Base-by-base conservation (phyloP, 495 filamentous ascomycete species). In the Neurospora tetraspora region DNA sequence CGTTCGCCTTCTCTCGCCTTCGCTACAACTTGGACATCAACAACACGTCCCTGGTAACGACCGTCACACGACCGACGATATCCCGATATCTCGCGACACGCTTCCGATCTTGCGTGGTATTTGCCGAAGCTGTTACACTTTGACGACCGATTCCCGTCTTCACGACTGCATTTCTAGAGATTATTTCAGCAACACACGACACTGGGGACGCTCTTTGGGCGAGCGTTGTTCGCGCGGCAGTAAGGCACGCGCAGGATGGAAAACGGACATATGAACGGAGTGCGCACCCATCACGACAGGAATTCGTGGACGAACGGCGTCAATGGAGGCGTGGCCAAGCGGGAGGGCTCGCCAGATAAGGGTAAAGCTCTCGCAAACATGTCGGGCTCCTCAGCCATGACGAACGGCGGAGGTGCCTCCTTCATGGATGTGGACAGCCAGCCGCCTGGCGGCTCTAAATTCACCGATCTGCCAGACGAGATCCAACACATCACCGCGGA, bases 401-500 rank as follows among this genome's bases (percentile, higher is more conserved):
- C 70, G 23, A 82, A 82, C 71, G 81, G 79, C 18, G 75, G 73
- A 40, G 70, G 65, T 39, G 68, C 61, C 27, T 69, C 69, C 18
- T 75, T 74, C 47, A 79, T 78, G 72, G 79, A 74, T 14, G 61
- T 74, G 16, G 78, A 77, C 69, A 72, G 73, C 42, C 71, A 71
- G 14, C 16, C 53, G 59, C 42, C 74, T 42, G 72, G 76, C 43
- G 38, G 70, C 39, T 76, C 81, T 23, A 79, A 77, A 38, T 81
- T 86, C 76, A 84, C 85, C 70, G 84, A 89, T 36, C 83, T 88
- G 2, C 90, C 91, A 0, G 92, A 93, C 40, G 91, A 95, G 76
- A 88, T 98, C 23, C 82, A 86, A 68, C 94, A 96, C 74, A 92
- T 97, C 72, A 92, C 92, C 0, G 82, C 90, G 71, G 89, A 89